Evolutionary conservation across 148 eudicot genomes (phyloP).

Genomic region (Agrostemma githago): DNA sequence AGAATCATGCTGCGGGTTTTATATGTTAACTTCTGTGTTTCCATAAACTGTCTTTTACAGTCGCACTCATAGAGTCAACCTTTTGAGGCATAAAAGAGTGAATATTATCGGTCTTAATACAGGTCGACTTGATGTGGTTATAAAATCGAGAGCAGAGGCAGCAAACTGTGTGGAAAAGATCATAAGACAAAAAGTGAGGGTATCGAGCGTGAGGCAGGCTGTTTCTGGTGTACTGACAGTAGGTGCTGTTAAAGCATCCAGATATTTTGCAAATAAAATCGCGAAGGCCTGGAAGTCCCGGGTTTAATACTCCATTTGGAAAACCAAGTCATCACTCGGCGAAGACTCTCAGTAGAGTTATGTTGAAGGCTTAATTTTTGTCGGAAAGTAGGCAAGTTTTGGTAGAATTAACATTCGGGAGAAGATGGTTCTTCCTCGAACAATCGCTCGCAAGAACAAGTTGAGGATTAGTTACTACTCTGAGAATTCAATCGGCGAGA

Average conservation of each 20-base stretch:
- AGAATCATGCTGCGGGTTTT: neutral
- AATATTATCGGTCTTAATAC: slow-evolving; percentile 4
- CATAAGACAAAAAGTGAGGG: slow-evolving; percentile 70
- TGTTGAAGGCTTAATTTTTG: neutral
- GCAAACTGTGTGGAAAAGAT: slow-evolving; percentile 62
- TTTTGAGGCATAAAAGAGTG: neutral
- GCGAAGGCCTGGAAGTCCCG: slow-evolving; percentile 85
- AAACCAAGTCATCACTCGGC: neutral
- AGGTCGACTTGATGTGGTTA: slow-evolving; percentile 45
- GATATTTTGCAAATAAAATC: slow-evolving; percentile 67
- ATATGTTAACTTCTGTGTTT: neutral
- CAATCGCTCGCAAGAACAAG: too few relatives aligned
- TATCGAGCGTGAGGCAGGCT: slow-evolving; percentile 83
- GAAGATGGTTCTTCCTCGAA: slow-evolving; percentile 5
- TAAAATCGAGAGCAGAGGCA: slow-evolving; percentile 56
- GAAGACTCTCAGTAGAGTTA: neutral
- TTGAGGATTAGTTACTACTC: too few relatives aligned
- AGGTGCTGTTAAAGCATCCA: slow-evolving; percentile 61
- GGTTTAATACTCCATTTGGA: slow-evolving; percentile 18
- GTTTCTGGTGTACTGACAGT: slow-evolving; percentile 67
- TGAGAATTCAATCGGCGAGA: too few relatives aligned
- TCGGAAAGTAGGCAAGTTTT: neutral
- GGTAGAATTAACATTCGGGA: neutral
- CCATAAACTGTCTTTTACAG: neutral
- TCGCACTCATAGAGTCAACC: neutral